Evolutionary conservation across 2,329 filamentous ascomycete species (phyloP).

Genomic region (Venturiaceae sp.): DNA sequence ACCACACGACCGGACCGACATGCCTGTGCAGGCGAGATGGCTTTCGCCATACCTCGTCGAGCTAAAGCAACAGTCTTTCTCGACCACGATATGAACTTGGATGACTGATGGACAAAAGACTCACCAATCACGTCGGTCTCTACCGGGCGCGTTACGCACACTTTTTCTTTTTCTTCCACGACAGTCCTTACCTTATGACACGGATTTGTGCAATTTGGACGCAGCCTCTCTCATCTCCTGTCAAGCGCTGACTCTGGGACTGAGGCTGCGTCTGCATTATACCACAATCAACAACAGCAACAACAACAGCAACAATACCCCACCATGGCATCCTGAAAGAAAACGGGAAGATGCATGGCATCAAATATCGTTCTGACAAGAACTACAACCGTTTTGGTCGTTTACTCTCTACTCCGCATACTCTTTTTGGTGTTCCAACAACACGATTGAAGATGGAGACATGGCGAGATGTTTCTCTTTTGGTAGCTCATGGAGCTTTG

Average conservation of each 20-base stretch:
- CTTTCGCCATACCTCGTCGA: background rate
- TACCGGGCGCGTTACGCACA: background rate
- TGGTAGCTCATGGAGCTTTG: background rate
- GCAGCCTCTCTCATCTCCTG: background rate
- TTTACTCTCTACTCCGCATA: background rate
- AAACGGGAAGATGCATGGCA: background rate
- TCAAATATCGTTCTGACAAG: background rate
- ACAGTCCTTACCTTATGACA: background rate
- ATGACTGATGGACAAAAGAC: background rate
- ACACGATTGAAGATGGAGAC: background rate
- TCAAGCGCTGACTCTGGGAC: slow-evolving; percentile 6
- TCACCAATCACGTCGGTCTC: background rate
- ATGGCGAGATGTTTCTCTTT: background rate
- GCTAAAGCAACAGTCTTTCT: background rate
- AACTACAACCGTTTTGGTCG: background rate
- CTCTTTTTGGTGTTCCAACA: background rate
- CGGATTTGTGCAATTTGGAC: background rate
- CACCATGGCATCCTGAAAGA: background rate
- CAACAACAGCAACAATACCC: slow-evolving; percentile 1
- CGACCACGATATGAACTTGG: background rate
- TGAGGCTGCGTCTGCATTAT: background rate
- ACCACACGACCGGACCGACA: background rate
- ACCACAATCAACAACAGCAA: background rate
- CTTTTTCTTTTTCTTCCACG: background rate
- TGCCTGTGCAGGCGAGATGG: background rate